phyloP scores from a whole-genome alignment of 805 yeast genomes.

The Grigorovia transvaalensis region DNA sequence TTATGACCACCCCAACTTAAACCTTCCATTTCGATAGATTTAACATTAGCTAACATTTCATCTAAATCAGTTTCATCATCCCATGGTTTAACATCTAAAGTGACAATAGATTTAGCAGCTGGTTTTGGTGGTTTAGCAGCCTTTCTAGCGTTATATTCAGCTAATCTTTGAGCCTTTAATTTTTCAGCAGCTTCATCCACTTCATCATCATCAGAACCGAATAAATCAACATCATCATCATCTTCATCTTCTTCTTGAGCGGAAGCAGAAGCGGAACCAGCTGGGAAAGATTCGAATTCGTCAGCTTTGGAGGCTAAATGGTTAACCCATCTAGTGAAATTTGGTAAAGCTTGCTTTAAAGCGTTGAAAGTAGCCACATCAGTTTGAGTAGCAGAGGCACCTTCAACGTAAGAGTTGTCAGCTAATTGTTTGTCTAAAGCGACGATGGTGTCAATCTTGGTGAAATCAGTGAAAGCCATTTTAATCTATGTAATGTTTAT shows the following conservation, averaged over 20 bases:
- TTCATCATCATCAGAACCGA: constrained; percentile 90
- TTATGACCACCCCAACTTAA: constrained; percentile 96
- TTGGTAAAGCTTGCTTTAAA: constrained; percentile 84
- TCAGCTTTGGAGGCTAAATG: constrained; percentile 90
- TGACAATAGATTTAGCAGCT: constrained; percentile 95
- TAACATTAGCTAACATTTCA: constrained; percentile 76
- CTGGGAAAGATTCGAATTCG: constrained; percentile 75
- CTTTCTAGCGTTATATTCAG: constrained; percentile 96
- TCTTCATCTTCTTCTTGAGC: constrained; percentile 46
- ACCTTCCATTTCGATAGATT: constrained; percentile 82
- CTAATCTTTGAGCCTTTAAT: constrained; percentile 94
- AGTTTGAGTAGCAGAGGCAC: constrained; percentile 88
- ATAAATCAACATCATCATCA: constrained; percentile 89
- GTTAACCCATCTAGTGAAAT: constrained; percentile 96
- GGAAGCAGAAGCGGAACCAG: constrained; percentile 47
- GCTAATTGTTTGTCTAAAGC: constrained; percentile 78
- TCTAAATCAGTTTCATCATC: constrained; percentile 98
- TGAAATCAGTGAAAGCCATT: constrained; percentile 76
- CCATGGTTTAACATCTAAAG: constrained; percentile 99
- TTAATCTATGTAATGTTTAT: constrained; percentile 6
- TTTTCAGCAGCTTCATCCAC: constrained; percentile 96
- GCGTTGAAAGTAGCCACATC: constrained; percentile 92
- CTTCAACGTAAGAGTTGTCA: constrained; percentile 90
- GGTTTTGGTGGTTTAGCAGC: constrained; percentile 96
- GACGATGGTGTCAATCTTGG: constrained; percentile 62